Percentiles rank a stretch among this genome's conserved stretches.
These are phyloP conservation scores for Hygrocybe punicea DNA, from an alignment of 768 basidiomycete species.

Conservation along the genomic window DNA sequence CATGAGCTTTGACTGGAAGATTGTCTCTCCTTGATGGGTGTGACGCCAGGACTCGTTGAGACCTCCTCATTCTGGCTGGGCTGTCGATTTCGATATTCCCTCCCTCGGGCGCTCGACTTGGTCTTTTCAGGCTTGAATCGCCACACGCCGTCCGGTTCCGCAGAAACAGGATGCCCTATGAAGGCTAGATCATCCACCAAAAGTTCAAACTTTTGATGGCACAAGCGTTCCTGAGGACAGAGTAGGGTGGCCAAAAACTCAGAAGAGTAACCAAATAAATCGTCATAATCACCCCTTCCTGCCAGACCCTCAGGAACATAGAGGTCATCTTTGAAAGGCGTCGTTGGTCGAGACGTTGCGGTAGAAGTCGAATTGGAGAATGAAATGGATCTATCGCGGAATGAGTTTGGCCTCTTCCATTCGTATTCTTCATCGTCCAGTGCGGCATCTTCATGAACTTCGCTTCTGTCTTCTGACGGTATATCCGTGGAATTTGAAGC, in stretches of 20 bases:
- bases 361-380: constrained; percentile 46
- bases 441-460: constrained; percentile 15
- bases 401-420: constrained; percentile 56
- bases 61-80: constrained; percentile 31
- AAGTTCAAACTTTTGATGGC: constrained; percentile 93
- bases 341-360: constrained; percentile 49
- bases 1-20: constrained; percentile 40
- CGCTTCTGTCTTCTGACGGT: constrained; percentile 22
- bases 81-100: constrained; percentile 48
- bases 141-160: constrained; percentile 71
- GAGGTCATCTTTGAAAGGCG: constrained; percentile 46
- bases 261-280: constrained; percentile 74
- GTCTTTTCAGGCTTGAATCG: constrained; percentile 62
- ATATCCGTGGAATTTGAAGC: constrained; percentile 50
- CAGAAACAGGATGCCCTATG: constrained; percentile 90
- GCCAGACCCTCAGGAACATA: constrained; percentile 37
- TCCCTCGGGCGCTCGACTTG: constrained; percentile 50
- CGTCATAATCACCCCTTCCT: constrained; percentile 53
- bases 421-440: constrained; percentile 50
- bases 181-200: constrained; percentile 89
- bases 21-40: constrained; percentile 37
- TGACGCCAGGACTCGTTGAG: constrained; percentile 27
- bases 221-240: constrained; percentile 73
- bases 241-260: constrained; percentile 80
- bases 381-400: constrained; percentile 51